Evolutionary conservation across 1,139 yeast species (phyloP).

Genomic region (Geotrichum klebahnii): DNA sequence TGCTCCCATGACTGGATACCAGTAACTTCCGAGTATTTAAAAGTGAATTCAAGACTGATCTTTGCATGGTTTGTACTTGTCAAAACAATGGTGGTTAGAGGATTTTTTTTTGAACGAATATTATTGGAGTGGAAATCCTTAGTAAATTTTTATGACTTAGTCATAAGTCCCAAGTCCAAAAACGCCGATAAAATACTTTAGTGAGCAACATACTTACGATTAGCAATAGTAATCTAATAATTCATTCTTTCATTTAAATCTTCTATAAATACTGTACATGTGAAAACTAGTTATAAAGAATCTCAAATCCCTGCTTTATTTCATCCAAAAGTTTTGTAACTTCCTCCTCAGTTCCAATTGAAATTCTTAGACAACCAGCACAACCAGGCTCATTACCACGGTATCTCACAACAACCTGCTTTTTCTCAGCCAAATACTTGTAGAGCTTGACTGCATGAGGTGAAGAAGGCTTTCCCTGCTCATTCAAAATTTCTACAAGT

Average conservation of each 20-base stretch:
- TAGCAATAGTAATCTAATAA: too few species aligned
- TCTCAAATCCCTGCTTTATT: constrained; percentile 43
- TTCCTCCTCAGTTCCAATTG: constrained; percentile 80
- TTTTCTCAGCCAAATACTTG: constrained; percentile 60
- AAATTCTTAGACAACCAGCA: constrained; percentile 76
- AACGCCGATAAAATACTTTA: too few species aligned
- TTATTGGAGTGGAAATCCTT: not conserved
- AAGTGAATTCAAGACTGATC: not conserved
- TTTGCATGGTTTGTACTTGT: not conserved
- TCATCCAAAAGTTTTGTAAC: constrained; percentile 54
- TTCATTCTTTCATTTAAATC: too few species aligned
- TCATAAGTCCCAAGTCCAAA: too few species aligned
- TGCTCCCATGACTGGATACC: too few species aligned
- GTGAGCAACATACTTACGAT: too few species aligned
- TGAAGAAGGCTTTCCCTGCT: constrained; percentile 54
- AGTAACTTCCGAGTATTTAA: not conserved
- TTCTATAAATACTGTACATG: too few species aligned
- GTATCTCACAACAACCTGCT: constrained; percentile 79
- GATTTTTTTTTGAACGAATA: not conserved
- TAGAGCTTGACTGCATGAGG: constrained; percentile 67
- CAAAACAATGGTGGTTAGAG: not conserved
- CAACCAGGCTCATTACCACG: constrained; percentile 91
- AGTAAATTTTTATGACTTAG: too few species aligned
- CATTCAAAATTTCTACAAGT: constrained; percentile 63
- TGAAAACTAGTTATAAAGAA: constrained; percentile 4